Conservation (phyloP, 768 basidiomycete genomes). For the Tephrocybe sp. region DNA sequence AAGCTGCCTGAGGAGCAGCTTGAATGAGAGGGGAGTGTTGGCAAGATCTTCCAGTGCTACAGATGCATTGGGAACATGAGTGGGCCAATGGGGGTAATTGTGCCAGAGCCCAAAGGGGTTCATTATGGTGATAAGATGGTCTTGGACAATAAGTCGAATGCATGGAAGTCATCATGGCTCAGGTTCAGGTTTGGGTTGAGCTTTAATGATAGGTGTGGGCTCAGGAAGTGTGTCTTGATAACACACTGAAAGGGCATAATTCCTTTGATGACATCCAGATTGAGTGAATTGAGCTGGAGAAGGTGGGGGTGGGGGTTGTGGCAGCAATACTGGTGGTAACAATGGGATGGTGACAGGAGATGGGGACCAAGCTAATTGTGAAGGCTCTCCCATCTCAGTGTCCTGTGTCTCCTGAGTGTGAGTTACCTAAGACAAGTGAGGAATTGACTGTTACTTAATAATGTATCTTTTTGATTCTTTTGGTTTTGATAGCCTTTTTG, state of each 20-base stretch:
- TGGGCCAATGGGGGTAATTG: constrained; percentile 22
- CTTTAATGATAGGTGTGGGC: no score
- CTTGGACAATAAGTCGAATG: constrained; percentile 17
- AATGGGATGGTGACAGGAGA: no score
- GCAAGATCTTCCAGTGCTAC: constrained; percentile 14
- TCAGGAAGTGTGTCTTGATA: no score
- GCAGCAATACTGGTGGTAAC: no score
- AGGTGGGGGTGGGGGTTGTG: no score
- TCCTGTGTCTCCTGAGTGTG: background rate
- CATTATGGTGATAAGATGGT: constrained; percentile 15
- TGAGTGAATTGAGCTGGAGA: no score
- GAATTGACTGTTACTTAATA: background rate
- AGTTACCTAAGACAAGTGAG: background rate
- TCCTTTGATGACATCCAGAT: no score
- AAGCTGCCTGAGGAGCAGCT: background rate
- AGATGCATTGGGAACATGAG: constrained; percentile 23
- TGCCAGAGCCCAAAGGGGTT: constrained; percentile 23
- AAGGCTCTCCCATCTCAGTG: no score
- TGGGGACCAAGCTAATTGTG: no score
- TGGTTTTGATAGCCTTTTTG: background rate
- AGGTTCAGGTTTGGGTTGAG: no score
- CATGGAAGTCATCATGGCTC: background rate
- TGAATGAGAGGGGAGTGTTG: background rate
- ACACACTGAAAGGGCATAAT: no score
- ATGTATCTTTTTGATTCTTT: background rate